A percentile compares a stretch with the other conserved stretches of the same genome.
Evolutionary conservation across 495 filamentous ascomycete genomes (phyloP).

Genomic region (Talaromyces nanjingensis): DNA sequence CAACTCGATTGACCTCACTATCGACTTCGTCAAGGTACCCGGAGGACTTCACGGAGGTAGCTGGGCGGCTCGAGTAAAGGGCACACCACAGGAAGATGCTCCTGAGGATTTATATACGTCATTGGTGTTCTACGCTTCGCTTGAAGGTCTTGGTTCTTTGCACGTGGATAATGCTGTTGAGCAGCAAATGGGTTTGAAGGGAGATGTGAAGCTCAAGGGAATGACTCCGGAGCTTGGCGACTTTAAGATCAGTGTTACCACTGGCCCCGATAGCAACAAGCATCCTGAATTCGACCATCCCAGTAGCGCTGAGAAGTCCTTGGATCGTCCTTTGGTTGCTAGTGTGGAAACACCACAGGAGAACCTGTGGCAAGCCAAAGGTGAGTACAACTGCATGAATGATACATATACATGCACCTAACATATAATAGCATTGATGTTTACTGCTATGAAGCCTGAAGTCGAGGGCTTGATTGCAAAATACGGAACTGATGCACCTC

Average conservation of each 20-base stretch:
- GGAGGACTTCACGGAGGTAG: slow-evolving; percentile 82
- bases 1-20: slow-evolving; percentile 84
- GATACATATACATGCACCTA: neutral
- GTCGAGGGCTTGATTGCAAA: slow-evolving; percentile 62
- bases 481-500: slow-evolving; percentile 63
- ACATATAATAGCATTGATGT: slow-evolving; percentile 48
- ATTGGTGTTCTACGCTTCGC: slow-evolving; percentile 69
- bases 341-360: slow-evolving; percentile 61
- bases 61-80: slow-evolving; percentile 87
- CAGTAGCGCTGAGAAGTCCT: slow-evolving; percentile 62
- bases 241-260: slow-evolving; percentile 75
- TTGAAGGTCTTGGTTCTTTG: slow-evolving; percentile 70
- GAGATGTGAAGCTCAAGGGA: slow-evolving; percentile 69
- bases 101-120: slow-evolving; percentile 61
- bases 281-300: slow-evolving; percentile 56
- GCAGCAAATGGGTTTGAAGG: slow-evolving; percentile 54
- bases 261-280: slow-evolving; percentile 54
- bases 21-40: slow-evolving; percentile 87
- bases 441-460: slow-evolving; percentile 67
- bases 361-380: slow-evolving; percentile 80
- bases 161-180: slow-evolving; percentile 47
- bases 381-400: slow-evolving; percentile 22
- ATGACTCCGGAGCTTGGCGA: slow-evolving; percentile 69
- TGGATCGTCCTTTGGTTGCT: slow-evolving; percentile 68
- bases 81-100: slow-evolving; percentile 65